Conservation (phyloP, 2,329 filamentous ascomycete species). For the Cladophialophora yegresii region DNA sequence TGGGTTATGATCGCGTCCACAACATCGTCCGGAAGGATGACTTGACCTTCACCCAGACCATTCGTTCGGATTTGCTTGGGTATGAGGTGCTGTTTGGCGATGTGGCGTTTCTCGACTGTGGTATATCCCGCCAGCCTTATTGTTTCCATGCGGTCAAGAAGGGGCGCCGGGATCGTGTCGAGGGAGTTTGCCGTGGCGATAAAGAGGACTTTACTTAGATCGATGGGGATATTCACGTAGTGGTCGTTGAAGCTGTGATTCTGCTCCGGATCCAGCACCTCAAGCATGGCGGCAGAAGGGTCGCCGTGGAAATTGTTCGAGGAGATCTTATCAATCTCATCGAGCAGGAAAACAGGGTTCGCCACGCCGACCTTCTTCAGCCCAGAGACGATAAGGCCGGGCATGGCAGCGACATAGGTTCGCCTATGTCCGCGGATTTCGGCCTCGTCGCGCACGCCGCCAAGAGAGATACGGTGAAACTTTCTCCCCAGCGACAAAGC, state of each 20-base stretch:
- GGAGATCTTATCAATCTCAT: conserved; percentile 97
- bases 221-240: conserved; percentile 93
- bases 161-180: conserved; percentile 89
- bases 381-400: conserved; percentile 88
- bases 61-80: conserved; percentile 94
- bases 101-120: conserved; percentile 93
- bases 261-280: conserved; percentile 95
- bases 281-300: conserved; percentile 94
- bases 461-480: conserved; percentile 95
- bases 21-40: conserved; percentile 77
- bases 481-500: conserved; percentile 89
- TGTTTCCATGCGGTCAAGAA: conserved; percentile 96
- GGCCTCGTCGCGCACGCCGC: conserved; percentile 92
- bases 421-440: conserved; percentile 93
- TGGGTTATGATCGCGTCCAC: conserved; percentile 93
- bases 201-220: conserved; percentile 94
- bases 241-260: conserved; percentile 94
- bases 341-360: conserved; percentile 92
- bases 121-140: conserved; percentile 94
- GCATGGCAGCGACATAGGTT: conserved; percentile 99
- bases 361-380: conserved; percentile 92
- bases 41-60: conserved; percentile 73
- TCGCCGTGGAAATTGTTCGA: conserved; percentile 91
- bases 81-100: conserved; percentile 87
- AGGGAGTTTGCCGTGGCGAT: conserved; percentile 95